Conservation (phyloP, 2,329 filamentous ascomycete genomes). For the Pseudogymnoascus destructans region DNA sequence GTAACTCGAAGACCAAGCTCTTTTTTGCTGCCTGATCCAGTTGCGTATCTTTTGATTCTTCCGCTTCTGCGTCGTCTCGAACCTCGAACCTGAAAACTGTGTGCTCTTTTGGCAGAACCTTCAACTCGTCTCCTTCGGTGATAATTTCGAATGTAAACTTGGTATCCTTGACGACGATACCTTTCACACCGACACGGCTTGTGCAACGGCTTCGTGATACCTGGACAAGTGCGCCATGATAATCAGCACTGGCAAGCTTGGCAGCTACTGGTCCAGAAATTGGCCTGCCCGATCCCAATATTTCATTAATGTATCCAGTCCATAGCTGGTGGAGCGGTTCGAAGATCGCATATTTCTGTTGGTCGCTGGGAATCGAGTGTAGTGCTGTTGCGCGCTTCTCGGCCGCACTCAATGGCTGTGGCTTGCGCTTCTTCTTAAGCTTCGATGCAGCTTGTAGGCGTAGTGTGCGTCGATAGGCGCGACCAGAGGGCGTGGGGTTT, state of each 20-base stretch:
- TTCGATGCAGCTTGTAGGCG: slow-evolving; percentile 28
- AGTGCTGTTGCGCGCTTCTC: slow-evolving; percentile 62
- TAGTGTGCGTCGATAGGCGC: slow-evolving; percentile 33
- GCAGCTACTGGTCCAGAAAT: slow-evolving; percentile 40
- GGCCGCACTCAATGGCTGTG: slow-evolving; percentile 61
- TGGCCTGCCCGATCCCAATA: slow-evolving; percentile 43
- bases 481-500: slow-evolving; percentile 32
- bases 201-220: slow-evolving; percentile 73
- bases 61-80: slow-evolving; percentile 14
- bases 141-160: slow-evolving; percentile 79
- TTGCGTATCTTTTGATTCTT: slow-evolving; percentile 17
- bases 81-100: slow-evolving; percentile 72
- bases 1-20: slow-evolving; percentile 65
- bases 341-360: slow-evolving; percentile 63
- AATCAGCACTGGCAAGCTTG: slow-evolving; percentile 74
- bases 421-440: slow-evolving; percentile 35
- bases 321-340: slow-evolving; percentile 66
- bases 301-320: slow-evolving; percentile 71
- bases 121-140: slow-evolving; percentile 55
- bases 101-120: slow-evolving; percentile 78
- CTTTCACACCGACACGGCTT: slow-evolving; percentile 67
- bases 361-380: slow-evolving; percentile 57
- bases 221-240: slow-evolving; percentile 73
- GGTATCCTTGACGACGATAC: slow-evolving; percentile 81
- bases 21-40: slow-evolving; percentile 22